phyloP scores from a whole-genome alignment of 305 asterid genomes.

The Ilex paraguariensis region DNA sequence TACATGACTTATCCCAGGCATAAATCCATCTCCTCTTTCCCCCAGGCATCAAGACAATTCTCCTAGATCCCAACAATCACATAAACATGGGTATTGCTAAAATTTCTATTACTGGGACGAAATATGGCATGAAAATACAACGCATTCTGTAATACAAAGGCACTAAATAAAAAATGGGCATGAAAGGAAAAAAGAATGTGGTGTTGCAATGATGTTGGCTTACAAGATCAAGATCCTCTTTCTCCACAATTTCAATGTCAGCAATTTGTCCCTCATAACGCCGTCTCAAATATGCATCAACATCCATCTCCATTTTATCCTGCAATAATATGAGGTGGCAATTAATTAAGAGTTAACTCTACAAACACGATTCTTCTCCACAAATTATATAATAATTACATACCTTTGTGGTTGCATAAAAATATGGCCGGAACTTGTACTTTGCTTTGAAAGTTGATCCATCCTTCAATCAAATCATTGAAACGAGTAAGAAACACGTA shows the following conservation, averaged over 20 bases:
- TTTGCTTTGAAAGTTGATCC: constrained; percentile 89
- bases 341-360: background rate
- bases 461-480: constrained; percentile 58
- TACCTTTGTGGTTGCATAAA: constrained; percentile 94
- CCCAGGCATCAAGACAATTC: background rate
- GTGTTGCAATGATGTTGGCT: constrained; percentile 23
- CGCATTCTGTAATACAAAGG: background rate
- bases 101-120: too few species aligned
- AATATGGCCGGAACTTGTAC: constrained; percentile 88
- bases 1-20: too few species aligned
- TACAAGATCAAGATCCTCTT: constrained; percentile 96
- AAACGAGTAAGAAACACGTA: background rate
- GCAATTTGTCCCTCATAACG: constrained; percentile 90
- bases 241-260: constrained; percentile 73
- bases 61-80: background rate
- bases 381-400: constrained; percentile 9
- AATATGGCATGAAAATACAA: background rate
- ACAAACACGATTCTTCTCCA: background rate
- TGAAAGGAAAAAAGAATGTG: background rate
- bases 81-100: too few species aligned
- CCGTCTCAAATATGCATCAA: constrained; percentile 89
- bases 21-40: background rate
- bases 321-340: constrained; percentile 18
- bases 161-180: background rate
- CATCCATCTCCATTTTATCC: constrained; percentile 95